These are phyloP conservation scores for Fusarium sublunatum DNA, from an alignment of 2,329 filamentous ascomycete species.

Conservation along the genomic window DNA sequence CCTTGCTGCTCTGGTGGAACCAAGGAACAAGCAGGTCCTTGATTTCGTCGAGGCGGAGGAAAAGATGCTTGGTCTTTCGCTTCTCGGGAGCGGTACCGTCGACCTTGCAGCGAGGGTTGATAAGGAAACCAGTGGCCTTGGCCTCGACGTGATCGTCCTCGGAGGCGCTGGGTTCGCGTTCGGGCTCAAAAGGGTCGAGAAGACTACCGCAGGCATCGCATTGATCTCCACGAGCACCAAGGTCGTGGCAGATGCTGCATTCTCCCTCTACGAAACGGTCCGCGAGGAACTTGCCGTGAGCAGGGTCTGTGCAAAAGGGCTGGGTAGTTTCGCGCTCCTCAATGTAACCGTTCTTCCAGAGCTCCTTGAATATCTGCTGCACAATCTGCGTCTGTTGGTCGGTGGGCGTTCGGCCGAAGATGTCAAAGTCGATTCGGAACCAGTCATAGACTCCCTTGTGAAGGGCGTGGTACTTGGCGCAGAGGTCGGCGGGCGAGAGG, in stretches of 20 bases:
- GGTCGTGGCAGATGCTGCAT: constrained; percentile 78
- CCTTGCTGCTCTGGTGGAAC: constrained; percentile 77
- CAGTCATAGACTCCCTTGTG: constrained; percentile 94
- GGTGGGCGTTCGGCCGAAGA: constrained; percentile 94
- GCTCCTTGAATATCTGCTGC: constrained; percentile 87
- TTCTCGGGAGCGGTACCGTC: constrained; percentile 84
- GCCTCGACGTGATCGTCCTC: constrained; percentile 51
- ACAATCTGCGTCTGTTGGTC: constrained; percentile 90
- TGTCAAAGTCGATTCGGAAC: constrained; percentile 95
- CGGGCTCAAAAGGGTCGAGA: constrained; percentile 74
- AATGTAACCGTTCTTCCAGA: constrained; percentile 89
- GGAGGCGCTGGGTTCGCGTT: constrained; percentile 51
- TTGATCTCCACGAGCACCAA: constrained; percentile 78
- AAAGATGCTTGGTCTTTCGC: constrained; percentile 89
- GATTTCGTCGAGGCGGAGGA: constrained; percentile 85
- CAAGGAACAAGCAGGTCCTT: constrained; percentile 81
- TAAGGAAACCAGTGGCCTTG: constrained; percentile 64
- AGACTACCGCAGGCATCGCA: constrained; percentile 80
- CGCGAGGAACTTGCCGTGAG: constrained; percentile 81
- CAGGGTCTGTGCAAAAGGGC: constrained; percentile 80
- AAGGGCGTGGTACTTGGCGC: constrained; percentile 90
- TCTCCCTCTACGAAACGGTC: constrained; percentile 86
- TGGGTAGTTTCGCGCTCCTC: constrained; percentile 89
- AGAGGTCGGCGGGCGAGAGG: constrained; percentile 83
- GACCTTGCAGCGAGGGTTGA: constrained; percentile 91